A percentile compares a stretch with the other conserved stretches of the same genome.
These are phyloP conservation scores for Colletotrichum cordylinicola DNA, from an alignment of 2,329 filamentous ascomycete genomes.

Conservation along the genomic window DNA sequence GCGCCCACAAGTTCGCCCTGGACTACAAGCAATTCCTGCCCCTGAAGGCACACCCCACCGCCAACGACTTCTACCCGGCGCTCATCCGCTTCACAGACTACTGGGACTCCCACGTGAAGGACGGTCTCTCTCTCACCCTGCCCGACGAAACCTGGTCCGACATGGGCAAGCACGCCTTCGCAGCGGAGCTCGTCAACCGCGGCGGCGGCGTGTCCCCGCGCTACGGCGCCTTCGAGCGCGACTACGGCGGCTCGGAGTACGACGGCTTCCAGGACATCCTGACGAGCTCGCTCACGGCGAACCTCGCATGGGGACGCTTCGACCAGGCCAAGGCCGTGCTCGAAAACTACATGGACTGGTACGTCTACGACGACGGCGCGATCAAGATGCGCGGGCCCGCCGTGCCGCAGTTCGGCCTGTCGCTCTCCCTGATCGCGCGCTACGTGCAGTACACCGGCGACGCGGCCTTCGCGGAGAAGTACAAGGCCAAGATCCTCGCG, in stretches of 20 bases:
- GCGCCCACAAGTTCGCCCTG: neutral
- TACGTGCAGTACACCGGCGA: constrained; percentile 12
- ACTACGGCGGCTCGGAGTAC: neutral
- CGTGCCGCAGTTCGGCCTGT: neutral
- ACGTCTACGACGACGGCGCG: constrained; percentile 36
- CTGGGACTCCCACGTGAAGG: neutral
- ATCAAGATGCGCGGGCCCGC: constrained; percentile 12
- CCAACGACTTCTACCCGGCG: neutral
- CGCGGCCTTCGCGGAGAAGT: neutral
- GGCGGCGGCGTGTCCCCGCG: neutral
- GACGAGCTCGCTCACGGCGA: neutral
- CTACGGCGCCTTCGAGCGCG: constrained; percentile 1
- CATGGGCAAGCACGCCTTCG: constrained; percentile 1
- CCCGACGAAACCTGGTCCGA: neutral
- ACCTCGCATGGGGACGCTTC: neutral
- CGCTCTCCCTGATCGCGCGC: constrained; percentile 13
- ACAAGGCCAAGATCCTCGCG: constrained; percentile 1
- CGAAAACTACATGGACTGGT: constrained; percentile 44
- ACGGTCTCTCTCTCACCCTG: neutral
- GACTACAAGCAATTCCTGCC: neutral
- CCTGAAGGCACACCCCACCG: neutral
- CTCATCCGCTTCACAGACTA: neutral
- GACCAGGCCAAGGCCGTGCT: neutral
- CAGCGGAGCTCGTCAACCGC: neutral
- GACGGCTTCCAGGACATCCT: constrained; percentile 5